Evolutionary conservation across 2,329 filamentous ascomycete species (phyloP), one percentile per base, ranked within the genome.

Genomic region (Monosporascus sp.): DNA sequence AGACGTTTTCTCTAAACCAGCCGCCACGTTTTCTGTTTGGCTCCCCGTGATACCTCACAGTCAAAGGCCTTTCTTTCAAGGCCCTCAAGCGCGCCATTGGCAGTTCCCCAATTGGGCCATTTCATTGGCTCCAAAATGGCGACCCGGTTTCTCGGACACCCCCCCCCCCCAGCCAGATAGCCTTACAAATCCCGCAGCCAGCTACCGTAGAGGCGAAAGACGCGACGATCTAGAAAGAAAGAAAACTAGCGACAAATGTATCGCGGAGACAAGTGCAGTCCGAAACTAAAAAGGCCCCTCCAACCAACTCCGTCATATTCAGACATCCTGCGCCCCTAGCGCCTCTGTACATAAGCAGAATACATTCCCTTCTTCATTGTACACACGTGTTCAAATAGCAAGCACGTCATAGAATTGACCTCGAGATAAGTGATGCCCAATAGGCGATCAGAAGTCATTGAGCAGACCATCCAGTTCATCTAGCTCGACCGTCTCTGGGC

Each of bases 391-490:
- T 44, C 20, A 3, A 44, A 44, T 9, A 19, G 14, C 20, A 27
- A 51, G 48, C 31, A 48, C 49, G 50, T 19, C 36, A 26, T 36
- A 41, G 51, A 49, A 31, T 31, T 1, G 27, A 31, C 27, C 27
- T 31, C 27, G 3, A 11, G 9, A 14, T 11, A 9, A 11, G 57
- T 48, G 36, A 31, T 20, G 19, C 41, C 40, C 14, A 37, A 20
- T 31, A 36, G 38, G 49, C 41, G 26, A 56, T 79, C 74, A 91
- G 70, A 85, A 90, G 61, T 83, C 86, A 66, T 89, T 86, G 64
- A 97, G 83, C 69, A 97, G 82, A 63, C 88, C 85, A 66, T 97
- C 93, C 24, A 97, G 84, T 76, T 99, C 94, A 47, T 96, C 91
- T 48, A 97, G 83, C 69, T 95, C 91, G 62, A 97, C 87, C 59